Base-by-base conservation (phyloP, 2,329 filamentous ascomycete genomes). In the Scedosporium aurantiacum region DNA sequence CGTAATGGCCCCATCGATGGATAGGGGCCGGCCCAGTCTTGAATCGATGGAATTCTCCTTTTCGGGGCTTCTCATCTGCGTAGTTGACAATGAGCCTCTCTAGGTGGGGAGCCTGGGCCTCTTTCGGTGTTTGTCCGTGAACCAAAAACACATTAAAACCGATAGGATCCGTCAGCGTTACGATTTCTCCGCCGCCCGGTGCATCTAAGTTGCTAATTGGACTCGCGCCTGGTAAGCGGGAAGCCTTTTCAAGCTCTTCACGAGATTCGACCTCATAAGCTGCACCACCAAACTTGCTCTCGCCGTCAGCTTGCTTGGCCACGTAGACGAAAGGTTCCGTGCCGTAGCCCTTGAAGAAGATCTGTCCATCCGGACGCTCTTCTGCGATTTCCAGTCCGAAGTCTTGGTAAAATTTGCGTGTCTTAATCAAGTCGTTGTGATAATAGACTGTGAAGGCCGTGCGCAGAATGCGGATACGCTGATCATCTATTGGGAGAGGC, bases 361-460 rank as follows among this genome's bases (percentile, higher is more conserved):
- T 47, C 25, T 60, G 37, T n/a, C 63, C 52, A 5, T 57, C 54
- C 32, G 40, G 16, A 37, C 63, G 55, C n/a, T 54, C 50, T 23
- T 54, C 50, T 25, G 54, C 63, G 43, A 64, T 40, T 14, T 45
- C 8, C 57, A 66, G 62, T 18, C 64, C 64, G 45, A 66, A 66
- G 57, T 65, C 65, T 40, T 40, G 37, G 18, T 64, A 37, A 25
- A 64, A 64, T 18, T 40, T 41, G 32, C 28, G 32, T 21, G 63
- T 64, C 6, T 40, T 50, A 2, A 40, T 54, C n/a, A 64, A 52
- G 57, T 65, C 63, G 5, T 60, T 63, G 45, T 65, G 64, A 25
- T 64, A 63, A 57, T 65, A 65, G 14, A 63, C 50, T 32, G 64
- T 60, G 32, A 64, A 62, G 14, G 63, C 58, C 5, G 64, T 58